A percentile compares a stretch with the other conserved stretches of the same genome.
phyloP scores from a whole-genome alignment of 176 grass and related monocot genomes.

The Saccharum spontaneum region DNA sequence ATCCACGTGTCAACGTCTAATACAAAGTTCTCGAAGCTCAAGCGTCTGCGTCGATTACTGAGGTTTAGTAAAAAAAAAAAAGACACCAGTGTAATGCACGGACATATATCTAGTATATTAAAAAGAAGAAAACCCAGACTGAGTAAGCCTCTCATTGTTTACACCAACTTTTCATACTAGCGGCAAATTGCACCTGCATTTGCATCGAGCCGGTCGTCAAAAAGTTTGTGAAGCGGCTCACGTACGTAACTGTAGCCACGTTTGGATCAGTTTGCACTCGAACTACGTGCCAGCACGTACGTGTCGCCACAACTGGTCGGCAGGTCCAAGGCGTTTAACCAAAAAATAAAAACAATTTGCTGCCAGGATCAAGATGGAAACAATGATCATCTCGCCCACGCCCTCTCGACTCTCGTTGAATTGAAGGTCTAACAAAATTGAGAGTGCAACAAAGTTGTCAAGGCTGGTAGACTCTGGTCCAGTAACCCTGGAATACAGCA shows the following conservation, averaged over 20 bases:
- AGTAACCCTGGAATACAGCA: not conserved
- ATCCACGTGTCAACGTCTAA: too few species aligned
- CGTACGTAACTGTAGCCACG: not conserved
- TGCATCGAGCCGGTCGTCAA: constrained; percentile 3
- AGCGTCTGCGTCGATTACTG: too few species aligned
- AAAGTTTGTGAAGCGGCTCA: not conserved
- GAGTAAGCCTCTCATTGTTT: too few species aligned
- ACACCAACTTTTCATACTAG: not conserved
- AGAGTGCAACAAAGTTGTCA: not conserved
- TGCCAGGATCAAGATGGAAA: not conserved
- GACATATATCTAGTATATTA: too few species aligned
- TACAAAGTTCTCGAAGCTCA: too few species aligned
- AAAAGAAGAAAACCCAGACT: too few species aligned
- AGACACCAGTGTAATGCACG: too few species aligned
- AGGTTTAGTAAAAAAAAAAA: too few species aligned
- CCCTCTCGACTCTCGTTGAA: not conserved
- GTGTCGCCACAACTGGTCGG: not conserved
- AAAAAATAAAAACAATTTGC: not conserved
- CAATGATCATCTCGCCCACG: not conserved
- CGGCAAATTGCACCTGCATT: not conserved
- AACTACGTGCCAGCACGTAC: not conserved
- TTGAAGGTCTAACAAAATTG: not conserved
- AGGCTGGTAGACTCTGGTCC: not conserved
- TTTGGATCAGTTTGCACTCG: not conserved
- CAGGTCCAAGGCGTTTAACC: not conserved